Evolutionary conservation across 164 flowering plant species (phyloP).

Genomic region (Cinnamomum micranthum): DNA sequence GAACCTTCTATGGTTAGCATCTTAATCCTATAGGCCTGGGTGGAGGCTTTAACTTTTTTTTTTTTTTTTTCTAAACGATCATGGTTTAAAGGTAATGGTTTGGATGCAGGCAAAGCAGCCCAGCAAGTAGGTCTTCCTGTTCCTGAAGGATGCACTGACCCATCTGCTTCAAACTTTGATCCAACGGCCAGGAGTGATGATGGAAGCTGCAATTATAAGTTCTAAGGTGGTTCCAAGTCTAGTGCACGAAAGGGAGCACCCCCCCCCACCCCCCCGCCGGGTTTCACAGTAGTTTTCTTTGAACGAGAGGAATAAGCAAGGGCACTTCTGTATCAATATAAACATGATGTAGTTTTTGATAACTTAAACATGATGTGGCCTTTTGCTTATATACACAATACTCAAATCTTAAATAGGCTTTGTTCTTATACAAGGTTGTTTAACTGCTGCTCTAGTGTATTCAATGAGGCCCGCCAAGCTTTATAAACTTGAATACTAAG

Average conservation of each 20-base stretch:
- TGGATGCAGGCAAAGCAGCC: slow-evolving; percentile 48
- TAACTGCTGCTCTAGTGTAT: too few relatives aligned
- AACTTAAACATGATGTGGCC: too few relatives aligned
- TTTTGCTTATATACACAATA: too few relatives aligned
- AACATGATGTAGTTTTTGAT: too few relatives aligned
- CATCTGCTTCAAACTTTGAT: slow-evolving; percentile 38
- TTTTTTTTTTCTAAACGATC: not conserved
- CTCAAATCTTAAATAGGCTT: too few relatives aligned
- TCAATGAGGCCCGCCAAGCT: too few relatives aligned
- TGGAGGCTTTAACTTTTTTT: slow-evolving; percentile 16
- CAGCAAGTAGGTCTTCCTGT: slow-evolving; percentile 48
- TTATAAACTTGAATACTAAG: too few relatives aligned
- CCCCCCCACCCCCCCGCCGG: not conserved
- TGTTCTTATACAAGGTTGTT: too few relatives aligned
- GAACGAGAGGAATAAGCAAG: not conserved
- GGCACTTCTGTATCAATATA: not conserved
- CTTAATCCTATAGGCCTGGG: slow-evolving; percentile 12
- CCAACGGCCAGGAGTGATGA: slow-evolving; percentile 54
- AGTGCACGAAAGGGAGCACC: not conserved
- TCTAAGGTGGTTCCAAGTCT: slow-evolving; percentile 7
- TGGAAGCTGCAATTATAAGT: slow-evolving; percentile 33
- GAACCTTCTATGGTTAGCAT: slow-evolving; percentile 31
- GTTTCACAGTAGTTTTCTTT: not conserved
- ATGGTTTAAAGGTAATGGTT: not conserved
- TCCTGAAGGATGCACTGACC: slow-evolving; percentile 51